Conservation (phyloP, 2,329 filamentous ascomycete genomes). For the Aspergillus sp. region DNA sequence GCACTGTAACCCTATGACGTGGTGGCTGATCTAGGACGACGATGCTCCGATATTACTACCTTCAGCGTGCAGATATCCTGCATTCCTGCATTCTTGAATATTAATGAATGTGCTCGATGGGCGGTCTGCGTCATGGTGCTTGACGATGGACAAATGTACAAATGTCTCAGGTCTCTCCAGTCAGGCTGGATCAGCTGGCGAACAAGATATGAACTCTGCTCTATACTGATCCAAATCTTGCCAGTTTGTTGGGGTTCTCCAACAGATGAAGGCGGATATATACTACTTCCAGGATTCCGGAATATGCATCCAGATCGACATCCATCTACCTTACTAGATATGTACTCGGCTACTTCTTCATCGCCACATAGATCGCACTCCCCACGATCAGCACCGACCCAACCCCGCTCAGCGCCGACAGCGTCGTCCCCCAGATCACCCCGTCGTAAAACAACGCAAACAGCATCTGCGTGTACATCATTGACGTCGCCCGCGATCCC, state of each 20-base stretch:
- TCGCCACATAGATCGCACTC: slow-evolving; percentile 63
- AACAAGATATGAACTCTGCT: no score
- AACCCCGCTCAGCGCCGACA: slow-evolving; percentile 57
- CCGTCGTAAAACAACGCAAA: slow-evolving; percentile 66
- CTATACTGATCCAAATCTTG: no score
- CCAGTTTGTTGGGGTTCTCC: no score
- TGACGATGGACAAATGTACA: no score
- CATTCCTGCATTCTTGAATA: no score
- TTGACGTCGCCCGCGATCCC: slow-evolving; percentile 58
- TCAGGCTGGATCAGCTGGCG: no score
- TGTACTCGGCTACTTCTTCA: no score
- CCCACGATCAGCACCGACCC: slow-evolving; percentile 65
- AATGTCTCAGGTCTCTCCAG: no score
- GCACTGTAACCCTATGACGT: slow-evolving; percentile 31
- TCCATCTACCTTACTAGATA: slow-evolving; percentile 18
- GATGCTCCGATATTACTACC: background rate
- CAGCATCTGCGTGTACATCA: slow-evolving; percentile 70
- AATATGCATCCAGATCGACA: no score
- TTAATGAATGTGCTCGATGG: no score
- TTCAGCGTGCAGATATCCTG: background rate
- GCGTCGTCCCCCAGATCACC: slow-evolving; percentile 60
- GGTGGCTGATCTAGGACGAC: slow-evolving; percentile 10
- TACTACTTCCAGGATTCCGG: no score
- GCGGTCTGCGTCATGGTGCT: background rate
- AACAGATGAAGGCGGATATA: no score